These are phyloP conservation scores for Apiospora aurea DNA, from an alignment of 2,329 filamentous ascomycete species.

Conservation along the genomic window DNA sequence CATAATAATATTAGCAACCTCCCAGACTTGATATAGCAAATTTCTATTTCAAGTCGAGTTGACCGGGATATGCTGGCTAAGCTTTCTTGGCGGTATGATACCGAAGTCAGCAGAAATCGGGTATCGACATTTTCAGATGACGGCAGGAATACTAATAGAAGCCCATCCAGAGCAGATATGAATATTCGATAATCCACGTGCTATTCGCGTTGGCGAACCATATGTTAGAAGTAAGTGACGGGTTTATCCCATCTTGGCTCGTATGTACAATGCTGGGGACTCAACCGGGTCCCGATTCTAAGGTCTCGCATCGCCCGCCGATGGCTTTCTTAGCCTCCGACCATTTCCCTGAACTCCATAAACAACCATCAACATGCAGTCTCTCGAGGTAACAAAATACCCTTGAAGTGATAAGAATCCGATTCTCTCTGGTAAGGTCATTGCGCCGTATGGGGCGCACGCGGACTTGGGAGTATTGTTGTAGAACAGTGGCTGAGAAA, in stretches of 20 bases:
- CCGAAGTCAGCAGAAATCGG: background rate
- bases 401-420: background rate
- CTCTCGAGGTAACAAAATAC: background rate
- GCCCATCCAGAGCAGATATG: background rate
- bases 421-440: background rate
- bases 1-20: background rate
- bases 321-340: background rate
- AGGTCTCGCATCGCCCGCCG: background rate
- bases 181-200: background rate
- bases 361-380: background rate
- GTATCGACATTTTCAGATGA: background rate
- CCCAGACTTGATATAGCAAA: background rate
- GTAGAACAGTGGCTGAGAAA: background rate
- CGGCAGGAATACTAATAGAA: background rate
- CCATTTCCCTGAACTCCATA: background rate
- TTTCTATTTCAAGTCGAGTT: background rate
- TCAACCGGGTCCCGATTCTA: background rate
- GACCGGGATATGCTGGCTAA: background rate
- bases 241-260: background rate
- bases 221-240: background rate
- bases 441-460: background rate
- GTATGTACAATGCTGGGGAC: background rate
- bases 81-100: background rate
- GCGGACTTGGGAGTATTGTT: background rate
- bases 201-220: background rate